Evolutionary conservation across 345 rosid species (phyloP).

Genomic region (Eucalyptus curtisii): DNA sequence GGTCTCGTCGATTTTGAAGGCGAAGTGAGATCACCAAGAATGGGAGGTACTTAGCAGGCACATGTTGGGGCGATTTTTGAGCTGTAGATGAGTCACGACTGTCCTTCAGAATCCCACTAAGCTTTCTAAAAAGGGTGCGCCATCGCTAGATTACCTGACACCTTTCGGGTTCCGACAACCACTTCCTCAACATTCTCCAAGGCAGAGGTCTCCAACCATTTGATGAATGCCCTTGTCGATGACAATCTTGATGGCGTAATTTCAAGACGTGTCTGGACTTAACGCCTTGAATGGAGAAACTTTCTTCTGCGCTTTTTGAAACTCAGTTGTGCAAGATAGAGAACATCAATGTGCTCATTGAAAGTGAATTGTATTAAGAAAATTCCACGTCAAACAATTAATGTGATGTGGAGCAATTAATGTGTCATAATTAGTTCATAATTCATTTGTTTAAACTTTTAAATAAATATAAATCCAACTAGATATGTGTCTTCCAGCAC

Average conservation of each 20-base stretch:
- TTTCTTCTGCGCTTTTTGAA: constrained; percentile 33
- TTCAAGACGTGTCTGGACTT: constrained; percentile 1
- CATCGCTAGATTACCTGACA: constrained; percentile 18
- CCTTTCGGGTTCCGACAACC: constrained; percentile 50
- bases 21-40: neutral
- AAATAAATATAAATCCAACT: too few species aligned
- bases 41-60: neutral
- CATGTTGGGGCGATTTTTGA: neutral
- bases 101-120: neutral
- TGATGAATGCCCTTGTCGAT: constrained; percentile 31
- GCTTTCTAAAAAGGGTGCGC: neutral
- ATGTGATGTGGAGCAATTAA: rapidly evolving
- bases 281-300: constrained; percentile 5
- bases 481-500: too few species aligned
- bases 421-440: too few species aligned
- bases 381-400: neutral
- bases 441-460: too few species aligned
- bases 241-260: constrained; percentile 41
- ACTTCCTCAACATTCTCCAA: constrained; percentile 38
- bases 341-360: constrained; percentile 35
- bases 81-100: neutral
- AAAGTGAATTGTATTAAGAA: neutral
- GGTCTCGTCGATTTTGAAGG: neutral
- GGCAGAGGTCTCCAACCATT: constrained; percentile 53
- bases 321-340: constrained; percentile 59